Evolutionary conservation across 208 protist genomes (phyloP), one percentile per base, ranked within the genome.

Genomic region (Crithidia mellificae): DNA sequence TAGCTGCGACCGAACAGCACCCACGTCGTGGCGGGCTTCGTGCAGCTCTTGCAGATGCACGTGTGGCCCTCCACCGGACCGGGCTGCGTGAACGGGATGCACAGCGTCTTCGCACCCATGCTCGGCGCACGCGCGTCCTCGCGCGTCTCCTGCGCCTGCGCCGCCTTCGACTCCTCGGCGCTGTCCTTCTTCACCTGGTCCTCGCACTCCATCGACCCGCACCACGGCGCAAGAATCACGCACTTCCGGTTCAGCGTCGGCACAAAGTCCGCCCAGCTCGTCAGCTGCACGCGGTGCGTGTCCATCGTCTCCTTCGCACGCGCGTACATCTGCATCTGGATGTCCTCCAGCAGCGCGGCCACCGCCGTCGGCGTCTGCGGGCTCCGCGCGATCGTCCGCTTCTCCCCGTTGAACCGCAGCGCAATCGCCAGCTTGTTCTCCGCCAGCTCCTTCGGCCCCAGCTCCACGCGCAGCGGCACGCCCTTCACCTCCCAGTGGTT

Each of bases 401-500:
- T 90, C 68, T 80, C 81, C 32, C 83, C 80, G 44, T 83, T 90
- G 77, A 87, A 84, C 53, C 92, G 90, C 38, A 91, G 39, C 12
- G 76, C 76, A 8, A 96, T 19, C 12, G 83, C 75, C 0, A 95
- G 63, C 69, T 80, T 29, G 58, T 80, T 66, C 47, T 76, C 61
- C 56, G 72, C 85, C 14, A 99, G 51, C 87, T 99, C 98, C 74
- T 95, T 98, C 38, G 98, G 98, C 39, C 98, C 98, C 12, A 99
- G 30, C 88, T 99, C 98, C 29, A 99, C 79, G 54, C 98, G 95
- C 47, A 99, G 64, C 30, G 98, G 98, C 22, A 99, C 85, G 64
- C 92, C 96, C 83, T 97, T 98, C 52, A 99, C 77, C 90, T 99
- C 98, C 98, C 97, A 99, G 87, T 99, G 93, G 80, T 98, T 98